Evolutionary conservation across 2,329 filamentous ascomycete species (phyloP).

Genomic region (Hymenoscyphus occultus): DNA sequence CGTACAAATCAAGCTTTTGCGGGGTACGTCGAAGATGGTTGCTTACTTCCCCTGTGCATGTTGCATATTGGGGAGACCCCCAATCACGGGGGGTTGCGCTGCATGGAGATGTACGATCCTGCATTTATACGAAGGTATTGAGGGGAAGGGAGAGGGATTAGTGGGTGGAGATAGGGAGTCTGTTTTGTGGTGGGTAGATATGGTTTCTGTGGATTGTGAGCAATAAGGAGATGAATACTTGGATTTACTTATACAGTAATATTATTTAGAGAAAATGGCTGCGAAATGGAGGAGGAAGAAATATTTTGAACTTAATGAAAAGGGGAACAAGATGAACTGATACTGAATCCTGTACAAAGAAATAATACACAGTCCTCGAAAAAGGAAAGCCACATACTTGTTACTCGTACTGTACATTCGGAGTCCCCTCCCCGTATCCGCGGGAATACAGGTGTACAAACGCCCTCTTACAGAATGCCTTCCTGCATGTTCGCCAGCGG

Average conservation of each 20-base stretch:
- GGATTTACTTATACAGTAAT: too few relatives aligned
- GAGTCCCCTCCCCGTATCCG: not conserved
- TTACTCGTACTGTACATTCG: not conserved
- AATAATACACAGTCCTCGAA: not conserved
- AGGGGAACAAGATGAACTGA: not conserved
- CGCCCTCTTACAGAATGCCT: not conserved
- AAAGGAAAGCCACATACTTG: not conserved
- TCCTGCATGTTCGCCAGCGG: not conserved
- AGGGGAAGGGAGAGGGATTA: not conserved
- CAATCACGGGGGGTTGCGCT: not conserved
- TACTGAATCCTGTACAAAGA: too few relatives aligned
- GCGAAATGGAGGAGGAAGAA: not conserved
- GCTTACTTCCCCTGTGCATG: not conserved
- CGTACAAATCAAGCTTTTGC: slow-evolving; percentile 4
- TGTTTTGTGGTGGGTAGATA: not conserved
- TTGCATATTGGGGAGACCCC: not conserved
- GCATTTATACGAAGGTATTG: not conserved
- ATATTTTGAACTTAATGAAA: not conserved
- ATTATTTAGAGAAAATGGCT: not conserved
- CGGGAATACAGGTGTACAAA: slow-evolving; percentile 1
- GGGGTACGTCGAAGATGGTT: slow-evolving; percentile 1
- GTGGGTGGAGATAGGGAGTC: not conserved
- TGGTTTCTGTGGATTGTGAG: not conserved
- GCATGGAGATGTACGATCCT: not conserved
- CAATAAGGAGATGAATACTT: too few relatives aligned